Base-by-base conservation (phyloP, 768 basidiomycete genomes). In the Boletus sp. region DNA sequence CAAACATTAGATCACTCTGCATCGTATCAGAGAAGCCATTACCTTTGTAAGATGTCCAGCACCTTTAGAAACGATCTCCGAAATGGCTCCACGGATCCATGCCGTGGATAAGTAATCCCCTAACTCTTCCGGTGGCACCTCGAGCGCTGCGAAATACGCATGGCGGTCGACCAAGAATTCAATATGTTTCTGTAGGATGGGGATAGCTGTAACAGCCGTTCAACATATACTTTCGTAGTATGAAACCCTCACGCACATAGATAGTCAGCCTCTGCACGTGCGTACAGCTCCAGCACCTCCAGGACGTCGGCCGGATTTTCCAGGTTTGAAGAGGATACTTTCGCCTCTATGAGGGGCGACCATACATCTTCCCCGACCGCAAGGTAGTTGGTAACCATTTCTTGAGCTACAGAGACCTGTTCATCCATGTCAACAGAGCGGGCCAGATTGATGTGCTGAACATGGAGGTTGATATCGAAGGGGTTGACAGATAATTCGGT, bases 281-380 rank as follows among this genome's bases (percentile, higher is more conserved):
- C 72, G 68, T 86, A 93, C 39, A 89, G 64, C 15, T 78, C 76
- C 56, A 91, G 70, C 40, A 92, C 65, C 45, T 84, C 83, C 44
- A 80, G 63, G 20, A 83, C 73, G 8, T 81, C 83, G 46, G 79
- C 75, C 17, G 72, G 67, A 2, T 80, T 80, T n/a, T 83, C 75
- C 20, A 87, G 53, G 60, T 87, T 75, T 2, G 78, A 76, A 1
- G 75, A 63, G n/a, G 74, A 67, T 47, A 78, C 69, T 68, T 85
- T 88, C 18, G 76, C 72, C 11, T 82, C 75, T 33, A 92, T 77
- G 42, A 92, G 74, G 20, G 84, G 83, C n/a, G 86, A 56, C 91
- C 91, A 94, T 20, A 90, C 79, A 36, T 88, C 83, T 55, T 89
- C 84, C 33, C 82, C 81, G 10, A 80, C 84, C 7, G 89, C 83